Conservation (phyloP, 1,284 basidiomycete genomes). For the Moesziomyces sp. region DNA sequence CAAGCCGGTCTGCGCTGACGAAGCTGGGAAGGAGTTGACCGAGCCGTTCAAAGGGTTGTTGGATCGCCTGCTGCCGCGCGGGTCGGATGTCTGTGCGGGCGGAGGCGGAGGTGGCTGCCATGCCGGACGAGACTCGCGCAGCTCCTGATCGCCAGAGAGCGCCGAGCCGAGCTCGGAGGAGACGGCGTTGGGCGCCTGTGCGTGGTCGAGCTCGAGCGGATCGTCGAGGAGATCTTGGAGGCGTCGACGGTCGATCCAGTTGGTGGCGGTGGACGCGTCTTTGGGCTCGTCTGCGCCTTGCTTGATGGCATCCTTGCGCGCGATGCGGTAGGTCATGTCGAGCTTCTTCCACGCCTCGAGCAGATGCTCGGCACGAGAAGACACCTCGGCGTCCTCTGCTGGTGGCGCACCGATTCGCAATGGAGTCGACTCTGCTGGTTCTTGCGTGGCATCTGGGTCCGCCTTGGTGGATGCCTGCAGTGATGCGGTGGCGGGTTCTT, state of each 20-base stretch:
- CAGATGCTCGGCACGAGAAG: constrained; percentile 71
- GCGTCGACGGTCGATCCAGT: constrained; percentile 42
- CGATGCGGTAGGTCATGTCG: constrained; percentile 82
- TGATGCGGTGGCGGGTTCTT: constrained; percentile 68
- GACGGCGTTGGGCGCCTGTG: constrained; percentile 54
- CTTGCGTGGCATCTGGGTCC: constrained; percentile 54
- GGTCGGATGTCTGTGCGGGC: constrained; percentile 4
- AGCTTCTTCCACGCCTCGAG: constrained; percentile 80
- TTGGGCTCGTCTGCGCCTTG: constrained; percentile 63
- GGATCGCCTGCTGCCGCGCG: constrained; percentile 9
- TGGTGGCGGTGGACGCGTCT: constrained; percentile 12
- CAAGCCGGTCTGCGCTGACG: constrained; percentile 21
- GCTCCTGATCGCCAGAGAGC: constrained; percentile 23
- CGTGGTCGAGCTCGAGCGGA: constrained; percentile 40
- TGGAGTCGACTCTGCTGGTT: neutral
- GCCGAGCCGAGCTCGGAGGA: constrained; percentile 47
- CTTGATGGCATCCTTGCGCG: constrained; percentile 70
- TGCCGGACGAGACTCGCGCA: constrained; percentile 22
- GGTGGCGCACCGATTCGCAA: constrained; percentile 17
- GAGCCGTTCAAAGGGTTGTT: constrained; percentile 18
- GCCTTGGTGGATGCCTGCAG: neutral
- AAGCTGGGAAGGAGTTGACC: neutral
- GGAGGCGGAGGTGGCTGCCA: constrained; percentile 43
- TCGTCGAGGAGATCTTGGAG: constrained; percentile 39
- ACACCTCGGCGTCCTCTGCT: constrained; percentile 31